Conservation (phyloP, 352 stramenopile species). For the Globisporangium camurandrum region DNA sequence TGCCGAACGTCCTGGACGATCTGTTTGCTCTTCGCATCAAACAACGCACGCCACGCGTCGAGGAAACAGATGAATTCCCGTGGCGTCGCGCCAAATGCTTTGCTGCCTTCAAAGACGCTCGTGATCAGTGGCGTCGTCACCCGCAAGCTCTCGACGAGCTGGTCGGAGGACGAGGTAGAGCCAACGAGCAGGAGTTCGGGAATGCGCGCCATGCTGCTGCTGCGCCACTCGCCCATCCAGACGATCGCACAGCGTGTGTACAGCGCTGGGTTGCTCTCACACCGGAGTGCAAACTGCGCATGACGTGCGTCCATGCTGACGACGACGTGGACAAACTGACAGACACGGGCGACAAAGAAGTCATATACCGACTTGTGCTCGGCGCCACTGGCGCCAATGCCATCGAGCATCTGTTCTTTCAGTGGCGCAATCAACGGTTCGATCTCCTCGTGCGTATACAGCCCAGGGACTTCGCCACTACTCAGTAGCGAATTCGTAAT, state of each 20-base stretch:
- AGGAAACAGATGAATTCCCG: conserved; percentile 86
- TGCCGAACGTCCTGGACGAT: conserved; percentile 85
- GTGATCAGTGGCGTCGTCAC: conserved; percentile 51
- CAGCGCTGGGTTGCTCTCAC: conserved; percentile 91
- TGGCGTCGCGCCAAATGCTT: conserved; percentile 64
- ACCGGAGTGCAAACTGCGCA: conserved; percentile 77
- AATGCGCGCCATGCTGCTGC: conserved; percentile 61
- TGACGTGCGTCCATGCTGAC: conserved; percentile 68
- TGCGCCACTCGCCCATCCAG: conserved; percentile 92
- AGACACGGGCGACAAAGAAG: conserved; percentile 89
- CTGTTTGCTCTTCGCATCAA: conserved; percentile 72
- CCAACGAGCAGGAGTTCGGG: conserved; percentile 63
- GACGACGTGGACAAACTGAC: conserved; percentile 87
- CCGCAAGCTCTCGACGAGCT: conserved; percentile 49
- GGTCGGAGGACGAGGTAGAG: no score
- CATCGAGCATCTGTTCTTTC: conserved; percentile 88
- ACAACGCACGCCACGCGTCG: conserved; percentile 67
- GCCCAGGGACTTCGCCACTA: conserved; percentile 87
- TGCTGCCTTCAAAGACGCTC: conserved; percentile 58
- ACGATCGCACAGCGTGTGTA: conserved; percentile 89
- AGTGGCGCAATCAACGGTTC: conserved; percentile 86
- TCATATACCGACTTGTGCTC: conserved; percentile 87
- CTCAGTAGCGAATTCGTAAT: conserved; percentile 90
- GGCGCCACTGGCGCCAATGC: conserved; percentile 32
- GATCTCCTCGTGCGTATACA: conserved; percentile 93